Evolutionary conservation across 2,329 filamentous ascomycete genomes (phyloP).

Genomic region (Teratosphaeria viscida): DNA sequence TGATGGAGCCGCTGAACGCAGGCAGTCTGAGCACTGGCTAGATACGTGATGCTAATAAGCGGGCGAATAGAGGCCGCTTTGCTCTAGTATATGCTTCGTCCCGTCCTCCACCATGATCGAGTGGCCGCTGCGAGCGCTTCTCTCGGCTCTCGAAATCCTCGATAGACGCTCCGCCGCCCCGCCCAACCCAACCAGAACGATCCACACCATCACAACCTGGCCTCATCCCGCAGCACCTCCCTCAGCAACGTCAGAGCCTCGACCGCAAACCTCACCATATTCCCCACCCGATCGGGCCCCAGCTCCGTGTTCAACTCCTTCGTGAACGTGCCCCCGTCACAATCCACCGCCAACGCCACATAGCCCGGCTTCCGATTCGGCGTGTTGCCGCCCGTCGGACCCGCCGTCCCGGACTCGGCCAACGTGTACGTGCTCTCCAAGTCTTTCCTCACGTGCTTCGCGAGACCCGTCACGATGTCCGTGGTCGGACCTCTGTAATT

Average conservation of each 20-base stretch:
- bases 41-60: too few species aligned
- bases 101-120: too few species aligned
- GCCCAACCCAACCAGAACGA: too few species aligned
- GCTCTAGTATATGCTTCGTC: too few species aligned
- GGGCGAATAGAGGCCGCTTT: too few species aligned
- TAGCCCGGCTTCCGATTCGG: slow-evolving; percentile 52
- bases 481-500: slow-evolving; percentile 51
- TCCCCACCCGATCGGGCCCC: slow-evolving; percentile 44
- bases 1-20: too few species aligned
- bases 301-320: slow-evolving; percentile 48
- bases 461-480: slow-evolving; percentile 46
- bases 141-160: too few species aligned
- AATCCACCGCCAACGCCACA: slow-evolving; percentile 52
- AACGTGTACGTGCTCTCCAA: slow-evolving; percentile 48
- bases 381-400: slow-evolving; percentile 48
- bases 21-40: too few species aligned
- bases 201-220: slow-evolving; percentile 24
- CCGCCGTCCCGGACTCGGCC: slow-evolving; percentile 53
- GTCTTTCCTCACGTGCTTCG: slow-evolving; percentile 45
- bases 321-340: slow-evolving; percentile 40
- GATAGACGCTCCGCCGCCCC: too few species aligned
- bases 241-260: slow-evolving; percentile 46
- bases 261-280: slow-evolving; percentile 54
- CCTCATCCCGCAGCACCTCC: slow-evolving; percentile 43
- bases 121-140: too few species aligned